Conservation (phyloP, 306 rosid species). For the Acacia crassicarpa region DNA sequence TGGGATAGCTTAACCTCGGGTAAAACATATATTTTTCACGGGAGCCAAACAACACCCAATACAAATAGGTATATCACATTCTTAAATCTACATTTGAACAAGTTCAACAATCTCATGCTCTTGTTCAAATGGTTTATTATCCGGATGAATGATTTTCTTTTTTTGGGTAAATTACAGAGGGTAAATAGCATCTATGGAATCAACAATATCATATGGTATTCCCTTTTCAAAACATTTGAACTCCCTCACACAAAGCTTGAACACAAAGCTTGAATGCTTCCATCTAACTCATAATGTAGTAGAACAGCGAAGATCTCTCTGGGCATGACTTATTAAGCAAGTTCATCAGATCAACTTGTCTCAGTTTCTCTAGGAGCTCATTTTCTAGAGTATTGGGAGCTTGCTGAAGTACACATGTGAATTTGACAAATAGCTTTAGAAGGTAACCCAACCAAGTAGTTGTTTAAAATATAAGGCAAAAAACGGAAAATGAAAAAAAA, state of each 20-base stretch:
- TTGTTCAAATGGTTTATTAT: background rate
- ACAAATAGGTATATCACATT: background rate
- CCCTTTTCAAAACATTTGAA: background rate
- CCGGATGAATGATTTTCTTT: background rate
- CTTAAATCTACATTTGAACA: background rate
- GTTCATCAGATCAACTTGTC: conserved; percentile 47
- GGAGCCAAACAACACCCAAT: background rate
- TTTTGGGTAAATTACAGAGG: background rate
- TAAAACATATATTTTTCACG: background rate
- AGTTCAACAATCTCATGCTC: conserved; percentile 5
- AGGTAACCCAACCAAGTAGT: conserved; percentile 18
- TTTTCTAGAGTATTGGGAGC: conserved; percentile 41
- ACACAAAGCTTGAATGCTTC: conserved; percentile 17
- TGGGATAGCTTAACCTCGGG: background rate
- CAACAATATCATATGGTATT: background rate
- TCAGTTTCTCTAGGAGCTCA: conserved; percentile 51
- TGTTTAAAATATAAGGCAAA: background rate
- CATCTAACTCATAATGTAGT: conserved; percentile 42
- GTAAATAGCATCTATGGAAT: background rate
- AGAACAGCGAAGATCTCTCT: conserved; percentile 59
- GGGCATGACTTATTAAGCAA: conserved; percentile 57
- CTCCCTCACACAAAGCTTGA: conserved; percentile 8
- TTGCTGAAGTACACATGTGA: conserved; percentile 55
- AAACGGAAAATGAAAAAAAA: background rate
- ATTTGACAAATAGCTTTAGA: conserved; percentile 20